Conservation (phyloP, 2,329 filamentous ascomycete genomes). For the Arthrocladium fulminans region DNA sequence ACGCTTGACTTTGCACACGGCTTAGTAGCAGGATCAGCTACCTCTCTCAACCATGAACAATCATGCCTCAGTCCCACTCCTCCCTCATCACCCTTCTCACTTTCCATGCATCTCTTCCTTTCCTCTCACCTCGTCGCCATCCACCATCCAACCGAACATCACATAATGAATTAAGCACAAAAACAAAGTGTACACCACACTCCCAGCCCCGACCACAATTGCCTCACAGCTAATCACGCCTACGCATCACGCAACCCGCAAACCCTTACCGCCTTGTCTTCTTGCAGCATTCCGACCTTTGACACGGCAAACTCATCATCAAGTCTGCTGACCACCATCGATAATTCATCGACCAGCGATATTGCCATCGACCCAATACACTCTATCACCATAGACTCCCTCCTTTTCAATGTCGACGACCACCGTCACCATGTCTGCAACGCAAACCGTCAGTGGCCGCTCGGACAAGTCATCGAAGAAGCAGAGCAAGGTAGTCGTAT, state of each 20-base stretch:
- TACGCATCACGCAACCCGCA: slow-evolving; percentile 1
- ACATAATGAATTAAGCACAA: slow-evolving; percentile 7
- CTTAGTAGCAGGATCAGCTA: slow-evolving; percentile 12
- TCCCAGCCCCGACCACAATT: slow-evolving; percentile 10
- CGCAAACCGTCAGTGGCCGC: slow-evolving; percentile 28
- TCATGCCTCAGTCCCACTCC: slow-evolving; percentile 11
- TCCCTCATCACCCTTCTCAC: slow-evolving; percentile 11
- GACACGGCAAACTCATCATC: slow-evolving; percentile 7
- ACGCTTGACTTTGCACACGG: slow-evolving; percentile 11
- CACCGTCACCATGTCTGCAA: slow-evolving; percentile 19
- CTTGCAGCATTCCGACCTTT: slow-evolving; percentile 18
- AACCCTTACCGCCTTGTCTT: slow-evolving; percentile 19
- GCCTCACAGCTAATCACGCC: slow-evolving; percentile 11
- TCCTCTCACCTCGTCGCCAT: slow-evolving; percentile 14
- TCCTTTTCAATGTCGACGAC: slow-evolving; percentile 10
- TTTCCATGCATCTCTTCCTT: slow-evolving; percentile 11
- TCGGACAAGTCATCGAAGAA: slow-evolving; percentile 25
- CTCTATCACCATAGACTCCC: neutral
- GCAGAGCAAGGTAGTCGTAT: slow-evolving; percentile 25
- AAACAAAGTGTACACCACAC: neutral
- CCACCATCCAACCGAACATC: slow-evolving; percentile 12
- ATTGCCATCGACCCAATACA: neutral
- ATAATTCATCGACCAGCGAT: slow-evolving; percentile 19
- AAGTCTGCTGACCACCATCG: slow-evolving; percentile 19
- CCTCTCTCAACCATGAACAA: slow-evolving; percentile 14